These are phyloP conservation scores for Fraxinus excelsior DNA, from an alignment of 257 asterid genomes.

Conservation along the genomic window DNA sequence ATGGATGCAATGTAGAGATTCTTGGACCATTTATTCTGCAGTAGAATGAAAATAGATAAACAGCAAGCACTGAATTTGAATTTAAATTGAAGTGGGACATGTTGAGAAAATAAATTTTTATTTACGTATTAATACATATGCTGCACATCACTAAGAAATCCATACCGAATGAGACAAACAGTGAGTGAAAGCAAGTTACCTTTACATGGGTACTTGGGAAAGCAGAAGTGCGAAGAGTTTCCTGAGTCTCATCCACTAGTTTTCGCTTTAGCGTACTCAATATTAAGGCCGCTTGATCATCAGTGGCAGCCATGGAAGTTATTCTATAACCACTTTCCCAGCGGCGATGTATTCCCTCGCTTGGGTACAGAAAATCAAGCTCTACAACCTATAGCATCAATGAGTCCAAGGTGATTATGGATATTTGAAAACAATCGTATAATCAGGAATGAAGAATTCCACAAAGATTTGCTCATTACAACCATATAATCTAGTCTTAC, in stretches of 20 bases:
- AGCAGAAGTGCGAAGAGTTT: slow-evolving; percentile 93
- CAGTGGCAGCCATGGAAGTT: slow-evolving; percentile 93
- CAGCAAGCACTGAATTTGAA: background rate
- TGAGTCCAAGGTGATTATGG: background rate
- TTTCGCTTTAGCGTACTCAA: slow-evolving; percentile 91
- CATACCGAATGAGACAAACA: background rate
- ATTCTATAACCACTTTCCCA: slow-evolving; percentile 95
- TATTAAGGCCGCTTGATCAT: slow-evolving; percentile 91
- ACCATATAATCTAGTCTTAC: slow-evolving; percentile 36
- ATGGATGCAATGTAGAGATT: slow-evolving; percentile 67
- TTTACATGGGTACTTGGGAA: slow-evolving; percentile 89
- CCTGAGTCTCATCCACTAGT: slow-evolving; percentile 92
- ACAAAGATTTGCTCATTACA: background rate
- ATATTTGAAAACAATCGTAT: background rate
- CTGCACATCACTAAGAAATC: too few relatives aligned
- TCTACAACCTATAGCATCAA: slow-evolving; percentile 71
- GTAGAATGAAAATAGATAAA: slow-evolving; percentile 1
- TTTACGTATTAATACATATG: too few relatives aligned
- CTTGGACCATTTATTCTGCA: slow-evolving; percentile 72
- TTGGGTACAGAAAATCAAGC: slow-evolving; percentile 95
- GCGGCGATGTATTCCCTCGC: slow-evolving; percentile 95
- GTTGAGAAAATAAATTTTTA: background rate
- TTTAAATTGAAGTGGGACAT: background rate
- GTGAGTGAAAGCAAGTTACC: slow-evolving; percentile 24
- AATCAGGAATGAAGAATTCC: background rate